Evolutionary conservation across 306 rosid species (phyloP).

Genomic region (Medicago truncatula): MtrunA17r5.0-ANR NC_053047.1:29097501-29098000

Average conservation of each 20-base stretch:
- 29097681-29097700: neutral
- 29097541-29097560: neutral
- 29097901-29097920: neutral
- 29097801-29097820: neutral
- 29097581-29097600: constrained; percentile 1
- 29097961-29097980: too few species aligned
- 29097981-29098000: neutral
- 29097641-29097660: neutral
- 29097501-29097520: neutral
- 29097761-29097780: neutral
- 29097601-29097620: constrained; percentile 34
- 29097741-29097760: accelerated
- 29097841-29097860: neutral
- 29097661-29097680: neutral
- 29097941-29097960: neutral
- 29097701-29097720: constrained; percentile 28
- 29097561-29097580: neutral
- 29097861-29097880: neutral
- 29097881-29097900: neutral
- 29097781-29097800: constrained; percentile 33
- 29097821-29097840: neutral
- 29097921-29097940: neutral
- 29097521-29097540: neutral
- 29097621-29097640: neutral
- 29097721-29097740: constrained; percentile 1